Base-by-base conservation (phyloP, 352 stramenopile species). In the Phytophthora brassicae region DNA sequence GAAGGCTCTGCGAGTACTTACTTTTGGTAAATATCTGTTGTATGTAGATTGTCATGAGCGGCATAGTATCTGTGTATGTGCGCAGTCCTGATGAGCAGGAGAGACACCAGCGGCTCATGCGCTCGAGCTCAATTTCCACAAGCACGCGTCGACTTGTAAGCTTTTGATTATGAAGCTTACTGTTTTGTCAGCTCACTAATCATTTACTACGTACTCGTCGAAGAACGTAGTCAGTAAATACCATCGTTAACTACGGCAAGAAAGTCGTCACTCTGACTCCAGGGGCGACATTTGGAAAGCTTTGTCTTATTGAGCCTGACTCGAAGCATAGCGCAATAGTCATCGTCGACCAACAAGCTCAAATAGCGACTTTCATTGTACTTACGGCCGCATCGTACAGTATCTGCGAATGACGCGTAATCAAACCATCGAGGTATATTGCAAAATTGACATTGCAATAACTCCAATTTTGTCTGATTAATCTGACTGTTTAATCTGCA, bases 251-350 rank as follows among this genome's bases (percentile, higher is more conserved):
- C 29, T 82, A 79, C 38, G 83, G 85, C 13, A 52, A 58, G 29
- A 90, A 89, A 50, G 82, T 92, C n/a, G 81, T 77, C 39, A 88
- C 77, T 41, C 78, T 94, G 22, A 90, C 76, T 3, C 74, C 85
- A 24, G 85, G 85, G 23, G 85, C 85, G 4, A 94, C 85, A 6
- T 92, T 94, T 55, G 85, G 85, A 39, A 81, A 94, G 68, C 71
- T 94, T 17, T 92, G 85, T 46, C 79, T 94, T 43, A 94, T 94
- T 47, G 84, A 93, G 33, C 80, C 86, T 23, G 84, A 94, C 66
- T 92, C 86, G 46, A 94, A 92, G 57, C 86, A 84, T 28, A 92
- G 77, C 54, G 86, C 83, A n/a, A 94, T 81, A 11, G 82, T 92
- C n/a, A 71, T 91, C 47, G 86, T 92, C 16, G 86, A 94, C 44